Evolutionary conservation across 805 yeast genomes (phyloP), one percentile per base, ranked within the genome.

Genomic region (Candida orba): DNA sequence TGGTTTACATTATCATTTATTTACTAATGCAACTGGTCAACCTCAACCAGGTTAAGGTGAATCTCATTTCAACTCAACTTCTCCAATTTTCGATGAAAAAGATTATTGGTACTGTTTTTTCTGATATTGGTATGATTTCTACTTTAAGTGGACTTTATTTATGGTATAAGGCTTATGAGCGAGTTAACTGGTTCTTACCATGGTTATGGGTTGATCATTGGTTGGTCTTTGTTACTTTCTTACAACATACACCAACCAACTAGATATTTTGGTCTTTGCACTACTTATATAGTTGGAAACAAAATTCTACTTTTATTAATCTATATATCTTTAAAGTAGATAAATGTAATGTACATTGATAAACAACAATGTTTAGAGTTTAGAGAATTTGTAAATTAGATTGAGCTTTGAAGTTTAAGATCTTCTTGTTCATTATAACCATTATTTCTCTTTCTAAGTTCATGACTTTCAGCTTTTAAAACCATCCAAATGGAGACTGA

Each of bases 141-240:
- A 69, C 72, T 36, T 58, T 67, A 23, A 62, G 69, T 15, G 67
- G 63, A 32, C 74, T 75, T 49, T 77, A 76, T 63, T 63, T 68
- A 50, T 76, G 81, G 81, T 65, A 68, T 59, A 60, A 65, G 53
- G 52, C 57, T 36, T 71, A 64, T 51, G 80, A 81, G 29, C 52
- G 58, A 46, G 68, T 76, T 49, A 67, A 74, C 61, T 78, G 80
- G 80, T 71, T 76, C 46, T 53, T 76, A 40, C 84, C 84, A 45
- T 78, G 75, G 72, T 52, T 70, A 38, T 72, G 72, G 69, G 79
- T 76, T 41, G 77, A 78, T 66, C 81, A 78, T 59, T 78, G 84
- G 84, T 68, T 78, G 56, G 83, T 78, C 32, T 73, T 78, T 53
- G 75, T 78, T 50, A 78, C 84, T 18, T 78, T 68, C 62, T 68